Percentiles rank a stretch among this genome's conserved stretches.
Evolutionary conservation across 2,329 filamentous ascomycete genomes (phyloP).

Genomic region (Penicillium freii): DNA sequence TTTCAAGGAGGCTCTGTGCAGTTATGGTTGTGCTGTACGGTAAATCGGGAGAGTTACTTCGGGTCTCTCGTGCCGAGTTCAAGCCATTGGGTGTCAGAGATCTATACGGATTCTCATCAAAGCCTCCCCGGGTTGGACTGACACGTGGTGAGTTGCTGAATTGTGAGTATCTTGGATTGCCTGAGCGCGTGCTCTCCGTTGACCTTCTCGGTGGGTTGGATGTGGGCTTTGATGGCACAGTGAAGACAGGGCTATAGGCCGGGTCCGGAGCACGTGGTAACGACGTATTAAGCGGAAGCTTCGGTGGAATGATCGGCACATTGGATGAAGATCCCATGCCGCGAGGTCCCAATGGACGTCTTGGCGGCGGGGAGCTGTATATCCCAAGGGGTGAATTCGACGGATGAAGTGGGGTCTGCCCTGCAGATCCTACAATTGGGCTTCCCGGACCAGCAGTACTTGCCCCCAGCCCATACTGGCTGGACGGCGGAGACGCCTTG

Average conservation of each 20-base stretch:
- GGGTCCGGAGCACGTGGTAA: constrained; percentile 50
- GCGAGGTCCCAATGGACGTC: constrained; percentile 43
- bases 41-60: constrained; percentile 49
- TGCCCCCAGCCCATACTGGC: background rate
- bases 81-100: constrained; percentile 46
- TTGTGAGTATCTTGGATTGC: constrained; percentile 38
- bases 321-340: constrained; percentile 40
- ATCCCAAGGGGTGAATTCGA: constrained; percentile 10
- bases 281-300: constrained; percentile 42
- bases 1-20: constrained; percentile 67
- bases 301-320: constrained; percentile 42
- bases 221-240: constrained; percentile 39
- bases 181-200: constrained; percentile 41
- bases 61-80: constrained; percentile 36
- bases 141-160: constrained; percentile 33
- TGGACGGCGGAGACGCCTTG: constrained; percentile 25
- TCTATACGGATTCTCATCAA: constrained; percentile 45
- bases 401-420: constrained; percentile 17
- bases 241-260: constrained; percentile 49
- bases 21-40: constrained; percentile 62
- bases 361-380: constrained; percentile 22
- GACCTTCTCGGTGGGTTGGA: constrained; percentile 42
- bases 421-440: constrained; percentile 15
- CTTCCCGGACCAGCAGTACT: constrained; percentile 2
- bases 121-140: constrained; percentile 35